Evolutionary conservation across 768 basidiomycete genomes (phyloP).

Genomic region (Guyanaporus albipodus): DNA sequence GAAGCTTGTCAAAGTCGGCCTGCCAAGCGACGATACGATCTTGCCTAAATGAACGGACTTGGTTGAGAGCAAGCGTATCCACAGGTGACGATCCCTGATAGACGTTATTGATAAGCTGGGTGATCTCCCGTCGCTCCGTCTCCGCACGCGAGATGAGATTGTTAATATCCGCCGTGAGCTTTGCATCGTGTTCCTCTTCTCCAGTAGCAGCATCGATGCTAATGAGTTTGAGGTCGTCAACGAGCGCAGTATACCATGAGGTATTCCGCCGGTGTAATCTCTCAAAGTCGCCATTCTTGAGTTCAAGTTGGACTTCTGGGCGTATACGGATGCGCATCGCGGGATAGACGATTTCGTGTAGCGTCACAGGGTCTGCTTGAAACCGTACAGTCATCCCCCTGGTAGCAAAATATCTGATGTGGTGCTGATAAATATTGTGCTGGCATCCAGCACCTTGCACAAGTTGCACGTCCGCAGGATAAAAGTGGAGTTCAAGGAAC

Average conservation of each 20-base stretch:
- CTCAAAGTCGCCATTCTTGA: slow-evolving; percentile 91
- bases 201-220: slow-evolving; percentile 77
- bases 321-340: slow-evolving; percentile 81
- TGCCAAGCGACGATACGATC: slow-evolving; percentile 98
- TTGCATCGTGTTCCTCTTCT: slow-evolving; percentile 66
- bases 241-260: slow-evolving; percentile 69
- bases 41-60: slow-evolving; percentile 81
- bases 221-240: slow-evolving; percentile 73
- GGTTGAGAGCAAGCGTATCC: slow-evolving; percentile 85
- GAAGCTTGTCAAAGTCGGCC: slow-evolving; percentile 82
- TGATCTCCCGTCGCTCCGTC: slow-evolving; percentile 68
- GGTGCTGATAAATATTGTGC: slow-evolving; percentile 92
- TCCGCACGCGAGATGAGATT: slow-evolving; percentile 69
- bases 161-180: slow-evolving; percentile 60
- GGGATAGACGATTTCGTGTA: slow-evolving; percentile 88
- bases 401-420: slow-evolving; percentile 85
- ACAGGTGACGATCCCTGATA: slow-evolving; percentile 78
- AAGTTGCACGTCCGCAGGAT: slow-evolving; percentile 80
- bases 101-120: slow-evolving; percentile 66
- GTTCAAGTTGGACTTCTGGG: slow-evolving; percentile 80
- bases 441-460: slow-evolving; percentile 88
- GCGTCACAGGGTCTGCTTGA: slow-evolving; percentile 73
- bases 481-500: slow-evolving; percentile 94
- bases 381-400: slow-evolving; percentile 86
- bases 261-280: slow-evolving; percentile 67